Base-by-base conservation (phyloP, 257 asterid species). In the Solanum peruvianum region DNA sequence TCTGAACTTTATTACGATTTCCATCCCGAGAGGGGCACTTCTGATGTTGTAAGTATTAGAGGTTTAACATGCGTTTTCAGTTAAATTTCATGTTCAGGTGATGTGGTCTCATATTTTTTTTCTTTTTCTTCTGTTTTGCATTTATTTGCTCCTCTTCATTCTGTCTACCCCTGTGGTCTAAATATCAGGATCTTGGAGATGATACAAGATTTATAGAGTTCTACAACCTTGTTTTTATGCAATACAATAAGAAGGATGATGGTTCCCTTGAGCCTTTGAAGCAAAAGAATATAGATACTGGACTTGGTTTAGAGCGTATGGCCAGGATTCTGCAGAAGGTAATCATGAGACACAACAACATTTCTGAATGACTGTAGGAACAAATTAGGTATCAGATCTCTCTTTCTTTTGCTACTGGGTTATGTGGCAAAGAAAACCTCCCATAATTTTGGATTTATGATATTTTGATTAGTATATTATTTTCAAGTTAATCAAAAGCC, bases 141-240 rank as follows among this genome's bases (percentile, higher is more conserved):
- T 69, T 86, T 85, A 37, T 87, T 58, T 58, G 11, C 25, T 58
- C 66, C 66, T 56, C 66, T 58, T 7, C 25, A 58, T 5, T 56
- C 64, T 58, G 25, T 20, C 66, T 58, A 58, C 21, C 66, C 66
- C 66, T 77, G 88, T 87, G 44, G 84, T 87, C 58, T 69, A 87
- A 84, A 62, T 85, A 58, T 84, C 93, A 96, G 99, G 99, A 96
- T 89, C 98, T 95, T 89, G 96, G 96, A 85, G 99, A 96, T 91
- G 99, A 95, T 91, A 49, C 96, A 56, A 94, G 99, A 89, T 96
- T 96, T 89, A 96, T 96, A 92, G 99, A 96, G 94, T 95, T 95
- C 92, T 96, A 96, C 92, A 96, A 96, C 92, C 98, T 96, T 64
- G 99, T 96, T 83, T 96, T 96, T 82, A 96, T 96, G 99, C 95